Percentiles rank a stretch among this genome's conserved stretches.
phyloP scores from a whole-genome alignment of 345 rosid genomes.

The Excoecaria agallocha region DNA sequence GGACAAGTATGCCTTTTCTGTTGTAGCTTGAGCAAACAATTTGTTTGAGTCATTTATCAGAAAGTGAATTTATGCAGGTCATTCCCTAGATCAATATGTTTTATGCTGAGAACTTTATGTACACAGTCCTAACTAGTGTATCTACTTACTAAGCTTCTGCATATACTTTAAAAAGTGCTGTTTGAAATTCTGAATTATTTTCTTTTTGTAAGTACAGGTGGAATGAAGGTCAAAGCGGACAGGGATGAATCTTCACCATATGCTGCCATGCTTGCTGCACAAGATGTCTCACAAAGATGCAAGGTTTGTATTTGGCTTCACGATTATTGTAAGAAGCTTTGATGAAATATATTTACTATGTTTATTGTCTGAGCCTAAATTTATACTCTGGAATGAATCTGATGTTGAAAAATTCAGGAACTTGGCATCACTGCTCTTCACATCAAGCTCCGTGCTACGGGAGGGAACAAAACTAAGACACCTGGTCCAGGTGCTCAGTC shows the following conservation, averaged over 20 bases:
- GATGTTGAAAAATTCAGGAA: conserved; percentile 40
- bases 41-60: not conserved
- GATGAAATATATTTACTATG: not conserved
- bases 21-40: not conserved
- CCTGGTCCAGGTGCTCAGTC: conserved; percentile 93
- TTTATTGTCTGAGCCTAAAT: not conserved
- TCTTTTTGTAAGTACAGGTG: conserved; percentile 39
- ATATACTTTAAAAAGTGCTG: not conserved
- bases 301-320: conserved; percentile 40
- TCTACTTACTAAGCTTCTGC: no score
- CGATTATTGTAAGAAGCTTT: not conserved
- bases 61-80: not conserved
- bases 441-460: conserved; percentile 84
- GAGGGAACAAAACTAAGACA: conserved; percentile 83
- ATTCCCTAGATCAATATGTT: not conserved
- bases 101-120: not conserved
- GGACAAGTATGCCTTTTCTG: not conserved
- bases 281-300: conserved; percentile 80
- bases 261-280: conserved; percentile 95
- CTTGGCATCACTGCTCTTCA: conserved; percentile 80
- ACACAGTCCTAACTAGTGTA: not conserved
- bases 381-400: not conserved
- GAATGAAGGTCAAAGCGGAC: conserved; percentile 95
- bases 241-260: conserved; percentile 94
- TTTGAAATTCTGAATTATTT: not conserved